Percentiles rank a stretch among this genome's conserved stretches.
These are phyloP conservation scores for Mucor irregularis DNA, from an alignment of 371 early-diverging fungal species.

Conservation along the genomic window DNA sequence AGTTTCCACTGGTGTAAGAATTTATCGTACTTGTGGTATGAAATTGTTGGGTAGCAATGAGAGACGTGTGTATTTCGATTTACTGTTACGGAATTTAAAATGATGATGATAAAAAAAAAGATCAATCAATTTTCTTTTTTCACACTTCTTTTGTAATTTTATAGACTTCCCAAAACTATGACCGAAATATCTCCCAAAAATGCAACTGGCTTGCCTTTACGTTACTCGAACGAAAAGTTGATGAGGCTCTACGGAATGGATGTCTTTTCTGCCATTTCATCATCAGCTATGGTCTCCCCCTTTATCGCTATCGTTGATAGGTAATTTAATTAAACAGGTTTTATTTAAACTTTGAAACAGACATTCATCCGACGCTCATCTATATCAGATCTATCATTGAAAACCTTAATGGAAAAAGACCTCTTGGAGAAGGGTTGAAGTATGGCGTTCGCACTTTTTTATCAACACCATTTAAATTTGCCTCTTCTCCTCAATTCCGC, in stretches of 20 bases:
- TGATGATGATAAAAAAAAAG: too few relatives aligned
- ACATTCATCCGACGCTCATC: not conserved
- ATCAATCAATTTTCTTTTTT: not conserved
- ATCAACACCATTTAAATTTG: conserved; percentile 45
- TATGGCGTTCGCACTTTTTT: conserved; percentile 42
- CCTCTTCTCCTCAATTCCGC: conserved; percentile 47
- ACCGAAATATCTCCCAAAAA: conserved; percentile 1
- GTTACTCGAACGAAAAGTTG: conserved; percentile 17
- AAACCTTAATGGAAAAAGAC: conserved; percentile 58
- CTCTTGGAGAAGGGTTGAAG: conserved; percentile 44
- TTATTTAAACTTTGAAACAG: not conserved
- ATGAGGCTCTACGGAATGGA: conserved; percentile 44
- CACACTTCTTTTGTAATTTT: conserved; percentile 2
- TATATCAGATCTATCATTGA: conserved; percentile 57
- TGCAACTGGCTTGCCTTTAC: not conserved
- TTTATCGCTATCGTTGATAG: conserved; percentile 69
- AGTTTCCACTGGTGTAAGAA: too few relatives aligned
- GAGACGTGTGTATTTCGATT: too few relatives aligned
- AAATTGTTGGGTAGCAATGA: too few relatives aligned
- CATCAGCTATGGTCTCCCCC: conserved; percentile 55
- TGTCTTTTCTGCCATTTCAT: conserved; percentile 40
- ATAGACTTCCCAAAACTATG: not conserved
- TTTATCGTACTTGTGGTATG: too few relatives aligned
- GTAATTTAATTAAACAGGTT: conserved; percentile 19
- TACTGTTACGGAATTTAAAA: too few relatives aligned